A percentile compares a stretch with the other conserved stretches of the same genome.
These are phyloP conservation scores for Podaxis sp. DNA, from an alignment of 768 basidiomycete species.

Conservation along the genomic window DNA sequence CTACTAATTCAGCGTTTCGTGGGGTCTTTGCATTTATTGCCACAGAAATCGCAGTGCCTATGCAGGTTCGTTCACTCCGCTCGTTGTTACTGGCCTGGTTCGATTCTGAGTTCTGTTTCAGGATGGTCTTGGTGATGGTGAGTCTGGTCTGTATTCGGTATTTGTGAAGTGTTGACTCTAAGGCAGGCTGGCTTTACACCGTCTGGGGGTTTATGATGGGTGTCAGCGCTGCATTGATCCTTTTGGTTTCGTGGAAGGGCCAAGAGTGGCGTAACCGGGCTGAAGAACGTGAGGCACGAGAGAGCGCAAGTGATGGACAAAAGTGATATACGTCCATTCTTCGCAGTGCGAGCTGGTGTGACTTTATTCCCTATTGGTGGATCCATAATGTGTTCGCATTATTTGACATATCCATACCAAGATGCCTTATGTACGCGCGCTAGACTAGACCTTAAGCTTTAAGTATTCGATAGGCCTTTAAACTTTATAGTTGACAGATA, in stretches of 20 bases:
- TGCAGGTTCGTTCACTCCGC: slow-evolving; percentile 48
- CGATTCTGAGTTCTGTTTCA: slow-evolving; percentile 24
- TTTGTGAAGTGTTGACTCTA: not conserved
- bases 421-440: too few relatives aligned
- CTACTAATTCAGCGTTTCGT: slow-evolving; percentile 75
- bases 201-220: slow-evolving; percentile 54
- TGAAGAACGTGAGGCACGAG: slow-evolving; percentile 38
- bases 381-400: too few relatives aligned
- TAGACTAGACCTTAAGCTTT: too few relatives aligned
- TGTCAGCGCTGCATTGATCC: slow-evolving; percentile 50
- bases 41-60: slow-evolving; percentile 70
- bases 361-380: too few relatives aligned
- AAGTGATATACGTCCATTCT: not conserved
- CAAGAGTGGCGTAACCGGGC: slow-evolving; percentile 54
- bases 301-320: not conserved
- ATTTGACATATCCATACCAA: too few relatives aligned
- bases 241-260: slow-evolving; percentile 64
- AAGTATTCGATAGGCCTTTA: too few relatives aligned
- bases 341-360: too few relatives aligned
- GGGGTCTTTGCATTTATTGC: slow-evolving; percentile 68
- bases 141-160: slow-evolving; percentile 4
- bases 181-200: slow-evolving; percentile 63
- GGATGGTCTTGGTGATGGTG: slow-evolving; percentile 75
- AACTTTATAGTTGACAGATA: too few relatives aligned
- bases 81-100: not conserved